Percentiles rank a stretch among this genome's conserved stretches.
These are phyloP conservation scores for Aspergillus texensis DNA, from an alignment of 2,329 filamentous ascomycete species.

Conservation along the genomic window DNA sequence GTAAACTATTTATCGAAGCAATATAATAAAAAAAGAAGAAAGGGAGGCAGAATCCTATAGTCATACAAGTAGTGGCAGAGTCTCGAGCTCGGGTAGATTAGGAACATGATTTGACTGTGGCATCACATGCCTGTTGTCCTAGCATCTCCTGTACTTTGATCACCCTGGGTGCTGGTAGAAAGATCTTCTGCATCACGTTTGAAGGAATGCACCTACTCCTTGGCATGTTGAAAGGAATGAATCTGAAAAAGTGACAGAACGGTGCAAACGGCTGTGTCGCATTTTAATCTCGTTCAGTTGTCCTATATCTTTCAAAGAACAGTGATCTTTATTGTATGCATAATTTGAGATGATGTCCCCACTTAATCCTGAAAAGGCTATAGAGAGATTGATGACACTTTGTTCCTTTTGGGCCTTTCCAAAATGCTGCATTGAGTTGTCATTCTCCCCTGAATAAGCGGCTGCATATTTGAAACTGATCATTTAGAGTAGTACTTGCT, in stretches of 20 bases:
- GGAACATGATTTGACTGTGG: not conserved
- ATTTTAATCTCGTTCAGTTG: not conserved
- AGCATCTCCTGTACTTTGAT: not conserved
- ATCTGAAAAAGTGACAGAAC: not conserved
- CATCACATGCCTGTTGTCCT: not conserved
- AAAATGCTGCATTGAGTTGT: not conserved
- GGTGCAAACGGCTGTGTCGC: not conserved
- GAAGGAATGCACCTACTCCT: not conserved
- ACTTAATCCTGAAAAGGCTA: not conserved
- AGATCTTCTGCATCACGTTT: not conserved
- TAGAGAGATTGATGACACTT: slow-evolving; percentile 1
- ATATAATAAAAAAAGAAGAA: not conserved
- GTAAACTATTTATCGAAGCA: not conserved
- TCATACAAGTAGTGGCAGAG: slow-evolving; percentile 1
- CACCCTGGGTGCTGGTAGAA: not conserved
- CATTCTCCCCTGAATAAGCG: slow-evolving; percentile 1
- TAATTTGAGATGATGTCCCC: slow-evolving; percentile 8
- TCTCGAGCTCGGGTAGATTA: not conserved
- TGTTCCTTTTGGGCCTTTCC: not conserved
- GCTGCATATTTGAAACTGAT: not conserved
- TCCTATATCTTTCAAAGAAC: not conserved
- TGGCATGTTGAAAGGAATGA: not conserved
- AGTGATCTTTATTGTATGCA: not conserved
- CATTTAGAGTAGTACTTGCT: slow-evolving; percentile 2
- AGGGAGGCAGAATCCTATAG: not conserved